Base-by-base conservation (phyloP, 305 asterid genomes). In the Solanum chacoense region DNA sequence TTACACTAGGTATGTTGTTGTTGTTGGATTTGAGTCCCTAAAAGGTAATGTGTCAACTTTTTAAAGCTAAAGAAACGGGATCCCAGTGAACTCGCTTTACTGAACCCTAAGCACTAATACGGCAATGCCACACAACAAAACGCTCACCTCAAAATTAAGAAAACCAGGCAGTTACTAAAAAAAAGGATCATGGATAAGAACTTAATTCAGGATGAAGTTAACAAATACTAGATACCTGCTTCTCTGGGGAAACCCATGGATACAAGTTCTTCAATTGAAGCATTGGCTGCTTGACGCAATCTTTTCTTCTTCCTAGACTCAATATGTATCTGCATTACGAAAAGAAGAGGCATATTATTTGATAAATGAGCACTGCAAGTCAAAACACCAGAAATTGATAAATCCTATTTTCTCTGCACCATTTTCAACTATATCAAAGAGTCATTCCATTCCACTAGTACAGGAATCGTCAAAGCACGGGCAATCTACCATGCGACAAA, bases 211-310 rank as follows among this genome's bases (percentile, higher is more conserved):
- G 11, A 76, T n/a, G 35, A 37, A 34, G 36, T 50, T 84, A 59
- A 42, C 69, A 16, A 42, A 42, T 42, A 14, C 50, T 55, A 80
- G 87, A 89, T 90, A 97, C 99, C 99, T 91, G 94, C 91, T 91
- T 92, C 95, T 90, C 90, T 93, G 0, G 93, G 93, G 89, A 96
- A 96, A 88, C 98, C 98, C 97, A 95, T 93, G 88, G 95, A 81
- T 76, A 88, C 90, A 40, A 94, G 94, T 85, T 92, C 90, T 89
- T 93, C 94, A 79, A 81, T 91, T 37, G 96, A 94, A 88, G 93
- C 89, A 86, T 91, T 83, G 84, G 88, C 87, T 84, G 92, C 92
- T 88, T 76, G 89, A 28, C 90, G 93, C 90, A 92, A 42, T 91
- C 95, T 94, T 93, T 93, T 96, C 84, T 92, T 92, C 93, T 91